These are phyloP conservation scores for Rhynchospora breviuscula DNA, from an alignment of 176 grass and related monocot genomes.

Conservation along the genomic window DNA sequence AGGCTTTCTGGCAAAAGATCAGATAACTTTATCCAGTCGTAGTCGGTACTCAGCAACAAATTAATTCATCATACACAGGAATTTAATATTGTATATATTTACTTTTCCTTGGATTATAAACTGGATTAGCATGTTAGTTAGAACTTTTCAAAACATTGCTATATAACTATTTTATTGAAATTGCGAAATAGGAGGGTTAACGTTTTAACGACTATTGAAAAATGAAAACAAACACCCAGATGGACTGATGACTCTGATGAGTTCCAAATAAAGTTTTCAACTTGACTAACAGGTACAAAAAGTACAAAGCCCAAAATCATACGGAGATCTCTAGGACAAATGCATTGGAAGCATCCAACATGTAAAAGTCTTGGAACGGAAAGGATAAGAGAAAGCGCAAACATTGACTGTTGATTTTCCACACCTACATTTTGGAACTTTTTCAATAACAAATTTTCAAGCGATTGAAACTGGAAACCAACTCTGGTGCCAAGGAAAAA, in stretches of 20 bases:
- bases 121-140: no score
- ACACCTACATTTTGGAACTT: conserved; percentile 2
- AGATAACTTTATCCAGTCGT: no score
- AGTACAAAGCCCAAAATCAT: background rate
- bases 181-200: no score
- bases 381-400: background rate
- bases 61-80: no score
- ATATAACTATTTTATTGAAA: no score
- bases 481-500: background rate
- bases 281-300: background rate
- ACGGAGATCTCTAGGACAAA: background rate
- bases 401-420: conserved; percentile 24
- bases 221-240: no score
- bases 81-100: no score
- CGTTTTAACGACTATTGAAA: no score
- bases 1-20: background rate
- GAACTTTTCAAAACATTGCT: no score
- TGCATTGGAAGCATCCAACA: background rate
- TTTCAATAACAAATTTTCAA: background rate
- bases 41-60: no score
- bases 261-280: background rate
- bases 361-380: conserved; percentile 1
- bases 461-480: conserved; percentile 8
- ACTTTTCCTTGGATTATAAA: no score
- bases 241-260: no score